Base-by-base conservation (phyloP, 345 rosid species). In the Cardamine chenopodiifolia region DNA sequence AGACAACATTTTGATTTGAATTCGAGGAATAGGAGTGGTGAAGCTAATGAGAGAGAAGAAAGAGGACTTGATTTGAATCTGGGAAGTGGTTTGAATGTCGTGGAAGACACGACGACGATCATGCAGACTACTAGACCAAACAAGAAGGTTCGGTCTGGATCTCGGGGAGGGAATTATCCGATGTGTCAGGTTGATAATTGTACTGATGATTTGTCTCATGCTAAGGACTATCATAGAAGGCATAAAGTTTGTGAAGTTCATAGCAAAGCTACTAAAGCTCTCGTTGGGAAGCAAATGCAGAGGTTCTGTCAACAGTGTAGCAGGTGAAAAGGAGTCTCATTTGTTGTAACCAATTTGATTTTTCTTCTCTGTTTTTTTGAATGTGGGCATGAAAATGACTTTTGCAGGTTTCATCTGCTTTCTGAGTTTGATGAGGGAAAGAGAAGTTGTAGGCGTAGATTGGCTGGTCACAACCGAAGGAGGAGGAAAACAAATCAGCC, bases 251-350 rank as follows among this genome's bases (percentile, higher is more conserved):
- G 98, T 49, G 88, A 89, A 74, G 66, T 78, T 81, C 98, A 93
- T 67, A 93, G 98, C 82, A 93, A 93, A 81, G 80, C 93, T 63
- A 79, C 89, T 6, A 84, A 89, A 71, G 93, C 95, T 55, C 83
- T 85, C 3, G 93, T 93, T 32, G 90, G 85, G 50, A 89, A 89
- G 62, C 98, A 89, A 84, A 86, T 93, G 97, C 98, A 93, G 83
- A 86, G 98, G 85, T 93, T 93, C 32, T 93, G 98, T 80, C 98
- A 93, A 79, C 98, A 93, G 88, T 93, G 98, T 66, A 93, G 98
- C 93, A 90, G 98, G 98, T 93, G 37, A 53, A 8, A 57, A 66
- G 6, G 34, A 53, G 37, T 15, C 5, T 42, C 0, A 40, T 62
- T 42, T 62, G 13, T 15, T 35, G 18, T 59, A 2, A 19, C 54